These are phyloP conservation scores for Scutellaria galericulata DNA, from an alignment of 257 asterid species.

Conservation along the genomic window DNA sequence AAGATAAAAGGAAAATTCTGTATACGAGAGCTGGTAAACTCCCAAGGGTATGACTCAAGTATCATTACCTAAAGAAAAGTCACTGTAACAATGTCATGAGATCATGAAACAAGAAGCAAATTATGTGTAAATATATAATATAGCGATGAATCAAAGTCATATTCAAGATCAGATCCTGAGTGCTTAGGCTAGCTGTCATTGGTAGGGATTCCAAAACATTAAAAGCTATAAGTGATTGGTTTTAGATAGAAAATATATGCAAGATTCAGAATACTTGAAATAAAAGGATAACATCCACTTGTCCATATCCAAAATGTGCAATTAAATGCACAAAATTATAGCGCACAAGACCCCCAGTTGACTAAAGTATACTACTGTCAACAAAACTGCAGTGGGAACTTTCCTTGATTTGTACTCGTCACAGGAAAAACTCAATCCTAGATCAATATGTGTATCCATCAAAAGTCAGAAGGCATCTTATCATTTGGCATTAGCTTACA, in stretches of 20 bases:
- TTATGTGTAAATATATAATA: conserved; percentile 2
- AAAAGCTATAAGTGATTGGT: neutral
- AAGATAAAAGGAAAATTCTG: neutral
- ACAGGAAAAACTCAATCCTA: conserved; percentile 8
- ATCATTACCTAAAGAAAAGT: no score
- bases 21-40: neutral
- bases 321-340: conserved; percentile 4
- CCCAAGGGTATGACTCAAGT: no score
- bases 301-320: conserved; percentile 4
- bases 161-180: neutral
- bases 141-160: conserved; percentile 1
- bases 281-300: conserved; percentile 8
- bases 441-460: conserved; percentile 14
- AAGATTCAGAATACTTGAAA: conserved; percentile 17
- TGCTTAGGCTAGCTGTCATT: conserved; percentile 6
- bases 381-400: neutral
- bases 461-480: conserved; percentile 26
- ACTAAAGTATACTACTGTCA: conserved; percentile 6
- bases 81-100: neutral
- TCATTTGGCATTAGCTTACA: conserved; percentile 18
- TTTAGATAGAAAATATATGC: neutral
- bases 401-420: conserved; percentile 11
- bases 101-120: conserved; percentile 22
- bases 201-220: conserved; percentile 14
- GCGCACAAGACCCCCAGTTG: conserved; percentile 6